Conservation (phyloP, 306 rosid genomes). For the Inga leiocalycina region DNA sequence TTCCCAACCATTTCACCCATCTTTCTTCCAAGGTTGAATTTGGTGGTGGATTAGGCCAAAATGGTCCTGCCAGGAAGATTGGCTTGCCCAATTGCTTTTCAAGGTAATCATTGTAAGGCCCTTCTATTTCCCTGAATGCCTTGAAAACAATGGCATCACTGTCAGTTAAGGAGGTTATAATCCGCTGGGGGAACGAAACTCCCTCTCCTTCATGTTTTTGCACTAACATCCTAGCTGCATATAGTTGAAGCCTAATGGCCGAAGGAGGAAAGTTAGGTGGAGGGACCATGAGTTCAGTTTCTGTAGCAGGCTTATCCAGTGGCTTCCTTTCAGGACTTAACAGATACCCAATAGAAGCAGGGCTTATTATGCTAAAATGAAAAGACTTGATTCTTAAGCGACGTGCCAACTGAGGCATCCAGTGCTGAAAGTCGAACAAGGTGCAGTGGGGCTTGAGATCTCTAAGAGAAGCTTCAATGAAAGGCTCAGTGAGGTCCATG, state of each 20-base stretch:
- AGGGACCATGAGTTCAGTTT: conserved; percentile 36
- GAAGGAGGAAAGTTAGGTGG: conserved; percentile 56
- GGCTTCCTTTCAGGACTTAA: conserved; percentile 46
- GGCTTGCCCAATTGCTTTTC: conserved; percentile 45
- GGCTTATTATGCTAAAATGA: conserved; percentile 40
- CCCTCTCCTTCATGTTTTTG: background rate
- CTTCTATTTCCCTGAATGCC: conserved; percentile 64
- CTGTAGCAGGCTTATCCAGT: conserved; percentile 21
- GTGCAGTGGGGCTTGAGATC: conserved; percentile 53
- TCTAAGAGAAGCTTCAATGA: conserved; percentile 37
- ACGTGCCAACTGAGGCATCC: conserved; percentile 60
- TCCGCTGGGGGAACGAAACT: conserved; percentile 40
- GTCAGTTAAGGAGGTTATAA: conserved; percentile 9
- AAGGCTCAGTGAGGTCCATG: conserved; percentile 66
- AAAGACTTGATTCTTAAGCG: conserved; percentile 48
- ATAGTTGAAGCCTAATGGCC: conserved; percentile 43
- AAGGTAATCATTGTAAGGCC: conserved; percentile 50
- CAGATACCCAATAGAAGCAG: conserved; percentile 47
- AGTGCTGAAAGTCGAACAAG: conserved; percentile 58
- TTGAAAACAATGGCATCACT: conserved; percentile 60
- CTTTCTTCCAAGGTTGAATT: conserved; percentile 41
- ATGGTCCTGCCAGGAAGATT: conserved; percentile 61
- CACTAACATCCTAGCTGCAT: conserved; percentile 41
- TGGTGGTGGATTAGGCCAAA: conserved; percentile 47
- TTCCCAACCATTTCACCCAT: conserved; percentile 58